Percentiles rank a stretch among this genome's conserved stretches.
Evolutionary conservation across 768 basidiomycete species (phyloP).

Genomic region (Macrolepiota fuliginosa): DNA sequence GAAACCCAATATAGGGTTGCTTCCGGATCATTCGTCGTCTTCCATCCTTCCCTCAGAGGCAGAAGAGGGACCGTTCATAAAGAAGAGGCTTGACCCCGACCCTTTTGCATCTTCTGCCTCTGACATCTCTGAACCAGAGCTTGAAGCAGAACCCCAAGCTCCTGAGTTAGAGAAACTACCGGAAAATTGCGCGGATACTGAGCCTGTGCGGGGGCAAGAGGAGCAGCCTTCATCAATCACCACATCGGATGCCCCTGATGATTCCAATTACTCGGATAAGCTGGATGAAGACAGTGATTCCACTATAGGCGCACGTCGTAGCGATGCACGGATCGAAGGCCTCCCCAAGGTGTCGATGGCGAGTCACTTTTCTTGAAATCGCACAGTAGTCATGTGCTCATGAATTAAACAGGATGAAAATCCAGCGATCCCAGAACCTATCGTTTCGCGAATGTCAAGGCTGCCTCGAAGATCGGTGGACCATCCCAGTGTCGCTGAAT

Average conservation of each 20-base stretch:
- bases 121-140: constrained; percentile 67
- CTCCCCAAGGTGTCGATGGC: neutral
- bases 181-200: neutral
- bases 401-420: constrained; percentile 3
- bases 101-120: constrained; percentile 69
- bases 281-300: constrained; percentile 81
- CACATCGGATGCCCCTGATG: constrained; percentile 2
- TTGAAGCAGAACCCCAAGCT: constrained; percentile 12
- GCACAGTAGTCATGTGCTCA: neutral
- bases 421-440: constrained; percentile 2
- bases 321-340: constrained; percentile 23
- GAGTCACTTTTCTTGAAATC: neutral
- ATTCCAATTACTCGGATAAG: constrained; percentile 26
- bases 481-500: constrained; percentile 75
- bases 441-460: constrained; percentile 44
- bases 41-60: constrained; percentile 66
- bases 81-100: constrained; percentile 49
- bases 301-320: constrained; percentile 65
- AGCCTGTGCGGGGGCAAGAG: neutral
- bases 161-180: neutral
- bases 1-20: constrained; percentile 50
- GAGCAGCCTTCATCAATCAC: neutral
- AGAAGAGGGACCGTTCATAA: constrained; percentile 54
- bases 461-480: constrained; percentile 58
- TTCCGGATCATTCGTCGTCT: constrained; percentile 57